Conservation (phyloP, 176 grass and related monocot species). For the Oryza longistaminata region DNA sequence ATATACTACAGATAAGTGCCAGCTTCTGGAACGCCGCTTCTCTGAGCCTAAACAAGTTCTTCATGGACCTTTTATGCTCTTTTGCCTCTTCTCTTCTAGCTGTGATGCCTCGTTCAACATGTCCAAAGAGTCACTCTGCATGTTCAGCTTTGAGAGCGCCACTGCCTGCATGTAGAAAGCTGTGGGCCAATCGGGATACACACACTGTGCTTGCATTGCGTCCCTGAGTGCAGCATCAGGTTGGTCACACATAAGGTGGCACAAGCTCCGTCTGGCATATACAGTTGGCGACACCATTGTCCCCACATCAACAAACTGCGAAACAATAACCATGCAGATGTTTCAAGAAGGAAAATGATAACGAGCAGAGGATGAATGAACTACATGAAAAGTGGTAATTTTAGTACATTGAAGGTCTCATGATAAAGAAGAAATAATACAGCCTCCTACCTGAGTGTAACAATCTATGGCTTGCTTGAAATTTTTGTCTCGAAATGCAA, state of each 20-base stretch:
- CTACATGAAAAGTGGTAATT: neutral
- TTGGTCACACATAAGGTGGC: slow-evolving; percentile 92
- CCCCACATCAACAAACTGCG: slow-evolving; percentile 87
- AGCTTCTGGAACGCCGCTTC: slow-evolving; percentile 20
- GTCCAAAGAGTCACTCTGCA: slow-evolving; percentile 82
- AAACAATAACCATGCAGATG: neutral
- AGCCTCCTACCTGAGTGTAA: slow-evolving; percentile 69
- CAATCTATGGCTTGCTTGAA: slow-evolving; percentile 85
- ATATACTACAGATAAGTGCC: neutral
- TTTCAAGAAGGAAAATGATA: slow-evolving; percentile 44
- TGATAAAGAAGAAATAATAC: neutral
- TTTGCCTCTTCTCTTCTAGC: slow-evolving; percentile 91
- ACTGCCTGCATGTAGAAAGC: slow-evolving; percentile 98
- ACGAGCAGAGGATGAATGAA: neutral
- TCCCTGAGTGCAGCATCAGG: slow-evolving; percentile 85
- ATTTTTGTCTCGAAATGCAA: slow-evolving; percentile 85
- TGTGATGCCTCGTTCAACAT: slow-evolving; percentile 92
- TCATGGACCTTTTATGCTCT: slow-evolving; percentile 48
- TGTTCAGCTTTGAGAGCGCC: slow-evolving; percentile 81
- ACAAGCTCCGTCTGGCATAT: slow-evolving; percentile 82
- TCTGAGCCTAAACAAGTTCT: neutral
- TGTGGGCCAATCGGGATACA: slow-evolving; percentile 86
- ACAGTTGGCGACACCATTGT: slow-evolving; percentile 92
- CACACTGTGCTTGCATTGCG: slow-evolving; percentile 91
- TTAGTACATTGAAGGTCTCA: neutral